phyloP scores from a whole-genome alignment of 2,329 filamentous ascomycete genomes.

The Trichoderma lentiforme region DNA sequence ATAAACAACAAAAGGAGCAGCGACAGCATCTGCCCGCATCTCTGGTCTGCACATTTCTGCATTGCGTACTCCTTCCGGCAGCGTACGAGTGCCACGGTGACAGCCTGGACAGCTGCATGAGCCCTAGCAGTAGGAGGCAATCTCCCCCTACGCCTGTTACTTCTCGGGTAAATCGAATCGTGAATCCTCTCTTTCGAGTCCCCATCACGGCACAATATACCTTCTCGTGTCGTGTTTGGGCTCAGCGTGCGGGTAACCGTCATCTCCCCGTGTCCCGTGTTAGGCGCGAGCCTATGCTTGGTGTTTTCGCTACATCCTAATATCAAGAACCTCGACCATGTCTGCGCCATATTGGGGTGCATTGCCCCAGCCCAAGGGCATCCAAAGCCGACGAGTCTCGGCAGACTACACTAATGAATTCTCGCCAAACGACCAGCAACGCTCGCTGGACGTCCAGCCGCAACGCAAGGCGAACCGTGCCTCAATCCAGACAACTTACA shows the following conservation, averaged over 20 bases:
- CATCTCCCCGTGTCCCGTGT: not conserved
- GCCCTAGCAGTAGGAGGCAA: not conserved
- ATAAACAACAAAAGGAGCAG: not conserved
- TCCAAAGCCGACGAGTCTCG: slow-evolving; percentile 37
- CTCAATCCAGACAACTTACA: slow-evolving; percentile 55
- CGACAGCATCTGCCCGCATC: slow-evolving; percentile 6
- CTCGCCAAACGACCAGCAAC: slow-evolving; percentile 31
- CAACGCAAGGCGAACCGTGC: slow-evolving; percentile 47
- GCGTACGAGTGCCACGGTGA: not conserved
- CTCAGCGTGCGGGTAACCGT: not conserved
- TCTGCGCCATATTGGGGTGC: slow-evolving; percentile 56
- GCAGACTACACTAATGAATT: slow-evolving; percentile 28
- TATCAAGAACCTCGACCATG: slow-evolving; percentile 34
- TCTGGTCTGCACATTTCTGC: slow-evolving; percentile 1
- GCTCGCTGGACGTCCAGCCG: slow-evolving; percentile 36
- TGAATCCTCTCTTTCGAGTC: not conserved
- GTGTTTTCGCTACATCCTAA: not conserved
- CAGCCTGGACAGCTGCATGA: not conserved
- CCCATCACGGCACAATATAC: not conserved
- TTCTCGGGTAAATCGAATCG: not conserved
- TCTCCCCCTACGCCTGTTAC: not conserved
- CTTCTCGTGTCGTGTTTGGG: not conserved
- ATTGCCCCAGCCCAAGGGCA: slow-evolving; percentile 48
- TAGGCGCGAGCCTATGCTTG: not conserved
- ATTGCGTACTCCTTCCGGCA: not conserved